Evolutionary conservation across 768 basidiomycete species (phyloP).

Genomic region (Pleurotus tuoliensis): DNA sequence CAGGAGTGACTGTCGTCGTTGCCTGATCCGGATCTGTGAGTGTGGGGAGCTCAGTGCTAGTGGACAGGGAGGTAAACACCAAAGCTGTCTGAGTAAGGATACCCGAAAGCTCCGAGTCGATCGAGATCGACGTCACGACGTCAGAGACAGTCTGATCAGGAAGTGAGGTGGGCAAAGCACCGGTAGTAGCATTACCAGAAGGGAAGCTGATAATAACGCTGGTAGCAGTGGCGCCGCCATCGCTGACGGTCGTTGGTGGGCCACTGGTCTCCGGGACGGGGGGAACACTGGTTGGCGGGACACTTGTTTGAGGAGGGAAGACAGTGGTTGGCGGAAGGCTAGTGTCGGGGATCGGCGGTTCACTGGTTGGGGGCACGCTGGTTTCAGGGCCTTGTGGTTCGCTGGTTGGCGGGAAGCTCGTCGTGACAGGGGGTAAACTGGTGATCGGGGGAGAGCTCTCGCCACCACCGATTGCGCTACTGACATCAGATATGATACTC

Average conservation of each 20-base stretch:
- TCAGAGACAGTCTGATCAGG: slow-evolving; percentile 4
- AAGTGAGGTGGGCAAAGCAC: neutral
- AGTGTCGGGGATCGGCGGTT: slow-evolving; percentile 1
- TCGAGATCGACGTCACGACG: slow-evolving; percentile 15
- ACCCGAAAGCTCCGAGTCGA: slow-evolving; percentile 40
- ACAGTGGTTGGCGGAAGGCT: neutral
- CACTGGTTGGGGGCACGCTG: neutral
- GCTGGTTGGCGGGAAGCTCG: slow-evolving; percentile 4
- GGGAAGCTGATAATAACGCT: neutral
- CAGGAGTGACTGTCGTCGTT: slow-evolving; percentile 27
- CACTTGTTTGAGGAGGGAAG: slow-evolving; percentile 1
- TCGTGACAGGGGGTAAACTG: neutral
- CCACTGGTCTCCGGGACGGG: neutral
- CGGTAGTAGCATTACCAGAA: slow-evolving; percentile 7
- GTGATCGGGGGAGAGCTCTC: neutral
- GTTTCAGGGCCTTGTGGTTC: neutral
- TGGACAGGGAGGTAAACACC: slow-evolving; percentile 30
- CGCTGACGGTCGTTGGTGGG: neutral
- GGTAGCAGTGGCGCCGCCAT: neutral
- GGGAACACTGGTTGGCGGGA: neutral
- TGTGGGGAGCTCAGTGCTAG: slow-evolving; percentile 19
- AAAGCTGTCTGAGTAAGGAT: slow-evolving; percentile 40
- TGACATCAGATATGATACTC: slow-evolving; percentile 8
- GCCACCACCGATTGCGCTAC: slow-evolving; percentile 9
- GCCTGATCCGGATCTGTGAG: slow-evolving; percentile 42